Base-by-base conservation (phyloP, 139 green algal species). In the Haematococcus lacustris region DNA sequence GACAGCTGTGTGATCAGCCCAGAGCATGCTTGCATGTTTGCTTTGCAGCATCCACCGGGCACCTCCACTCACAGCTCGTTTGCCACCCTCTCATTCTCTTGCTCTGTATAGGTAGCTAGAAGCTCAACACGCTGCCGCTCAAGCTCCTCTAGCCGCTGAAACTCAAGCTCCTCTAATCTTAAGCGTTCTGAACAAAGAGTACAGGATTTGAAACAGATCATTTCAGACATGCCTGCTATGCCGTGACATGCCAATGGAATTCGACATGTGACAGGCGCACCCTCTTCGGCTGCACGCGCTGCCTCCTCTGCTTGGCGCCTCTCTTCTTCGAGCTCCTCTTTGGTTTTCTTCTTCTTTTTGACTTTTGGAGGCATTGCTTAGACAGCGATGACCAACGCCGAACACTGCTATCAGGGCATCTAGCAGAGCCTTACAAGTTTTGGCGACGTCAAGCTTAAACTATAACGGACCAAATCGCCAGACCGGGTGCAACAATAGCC, bases 291-390 rank as follows among this genome's bases (percentile, higher is more conserved):
- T 26, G 80, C 57, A 0, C 75, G 62, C 6, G 76, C 75, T 13
- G 68, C 76, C 59, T 85, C 75, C 73, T 85, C 79, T 9, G 75
- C 79, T 63, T 41, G 38, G 13, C 68, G 51, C 21, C 79, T 72
- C 64, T 85, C 79, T 38, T 78, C 79, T 37, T 85, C 79, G 5
- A 85, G 34, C 50, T 81, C 75, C 65, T 81, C 79, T 65, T 85
- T 85, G 2, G 75, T 70, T 69, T 85, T 85, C 75, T 85, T 85
- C 34, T 78, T 78, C 71, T 84, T 84, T 51, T 75, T 75, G 3
- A 34, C 57, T 3, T 79, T 79, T 33, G 74, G 74, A 28, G 74
- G 28, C 74, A 75, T 74, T n/a, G n/a, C n/a, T n/a, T n/a, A n/a
- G n/a, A n/a, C n/a, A n/a, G n/a, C n/a, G n/a, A n/a, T n/a, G n/a